These are phyloP conservation scores for Panaeolus papilionaceus DNA, from an alignment of 768 basidiomycete genomes.

Conservation along the genomic window DNA sequence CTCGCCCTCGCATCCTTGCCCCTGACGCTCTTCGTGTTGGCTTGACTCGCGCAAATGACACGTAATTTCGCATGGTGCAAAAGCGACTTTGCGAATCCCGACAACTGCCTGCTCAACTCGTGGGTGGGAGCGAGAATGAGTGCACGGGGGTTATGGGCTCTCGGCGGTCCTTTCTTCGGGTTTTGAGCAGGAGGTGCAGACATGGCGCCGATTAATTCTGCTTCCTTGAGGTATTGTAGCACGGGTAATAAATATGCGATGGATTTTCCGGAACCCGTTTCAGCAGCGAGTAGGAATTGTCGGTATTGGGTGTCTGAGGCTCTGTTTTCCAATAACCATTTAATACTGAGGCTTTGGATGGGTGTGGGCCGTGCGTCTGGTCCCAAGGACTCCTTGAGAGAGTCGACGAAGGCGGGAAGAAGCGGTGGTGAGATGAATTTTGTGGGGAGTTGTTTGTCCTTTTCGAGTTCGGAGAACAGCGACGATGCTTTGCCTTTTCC, in stretches of 20 bases:
- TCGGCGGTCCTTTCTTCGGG: slow-evolving; percentile 11
- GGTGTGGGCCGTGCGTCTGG: slow-evolving; percentile 65
- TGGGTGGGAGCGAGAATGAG: slow-evolving; percentile 89
- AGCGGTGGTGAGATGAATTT: slow-evolving; percentile 74
- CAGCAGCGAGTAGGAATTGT: slow-evolving; percentile 78
- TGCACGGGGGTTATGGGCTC: slow-evolving; percentile 67
- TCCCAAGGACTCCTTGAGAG: slow-evolving; percentile 65
- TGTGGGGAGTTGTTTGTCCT: slow-evolving; percentile 36
- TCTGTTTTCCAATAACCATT: slow-evolving; percentile 56
- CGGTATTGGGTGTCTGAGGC: slow-evolving; percentile 35
- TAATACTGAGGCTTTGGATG: slow-evolving; percentile 79
- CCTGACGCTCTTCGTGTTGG: slow-evolving; percentile 49
- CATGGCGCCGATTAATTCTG: slow-evolving; percentile 47
- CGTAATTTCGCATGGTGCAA: slow-evolving; percentile 79
- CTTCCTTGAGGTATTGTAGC: slow-evolving; percentile 75
- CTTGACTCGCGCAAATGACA: slow-evolving; percentile 71
- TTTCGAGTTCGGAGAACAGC: neutral
- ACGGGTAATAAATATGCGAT: slow-evolving; percentile 89
- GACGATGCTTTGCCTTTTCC: slow-evolving; percentile 3
- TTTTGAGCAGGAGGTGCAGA: slow-evolving; percentile 11
- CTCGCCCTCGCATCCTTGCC: slow-evolving; percentile 48
- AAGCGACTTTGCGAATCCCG: slow-evolving; percentile 74
- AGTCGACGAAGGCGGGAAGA: slow-evolving; percentile 64
- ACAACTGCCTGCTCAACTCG: slow-evolving; percentile 84
- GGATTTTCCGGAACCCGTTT: slow-evolving; percentile 93